Conservation (phyloP, 257 asterid species). For the Solanum acaule region DNA sequence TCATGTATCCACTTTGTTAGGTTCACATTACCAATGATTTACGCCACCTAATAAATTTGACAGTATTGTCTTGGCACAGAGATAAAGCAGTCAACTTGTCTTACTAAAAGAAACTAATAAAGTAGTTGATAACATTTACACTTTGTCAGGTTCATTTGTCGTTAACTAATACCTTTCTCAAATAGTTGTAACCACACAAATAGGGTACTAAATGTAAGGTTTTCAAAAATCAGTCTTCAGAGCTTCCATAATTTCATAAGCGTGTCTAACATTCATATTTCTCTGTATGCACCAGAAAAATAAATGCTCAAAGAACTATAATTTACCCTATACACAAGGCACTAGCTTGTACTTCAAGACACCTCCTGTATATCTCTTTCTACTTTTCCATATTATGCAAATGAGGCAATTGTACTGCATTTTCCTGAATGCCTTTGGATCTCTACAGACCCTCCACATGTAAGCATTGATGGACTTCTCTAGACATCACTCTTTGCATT, state of each 20-base stretch:
- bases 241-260: neutral
- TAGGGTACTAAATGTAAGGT: neutral
- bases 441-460: neutral
- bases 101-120: neutral
- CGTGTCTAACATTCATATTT: neutral
- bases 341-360: neutral
- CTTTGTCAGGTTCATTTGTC: neutral
- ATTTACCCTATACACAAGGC: neutral
- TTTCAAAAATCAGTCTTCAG: neutral
- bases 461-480: neutral
- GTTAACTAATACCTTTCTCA: neutral
- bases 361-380: neutral
- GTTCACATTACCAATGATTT: neutral
- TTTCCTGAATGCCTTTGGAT: neutral
- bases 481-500: neutral
- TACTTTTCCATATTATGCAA: neutral
- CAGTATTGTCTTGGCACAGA: neutral
- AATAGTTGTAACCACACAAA: neutral
- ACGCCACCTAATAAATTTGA: neutral
- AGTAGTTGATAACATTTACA: neutral
- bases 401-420: neutral
- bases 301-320: neutral
- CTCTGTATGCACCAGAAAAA: neutral
- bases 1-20: neutral
- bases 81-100: neutral